Conservation (phyloP, 2,329 filamentous ascomycete species). For the Trichocomaceae sp. region DNA sequence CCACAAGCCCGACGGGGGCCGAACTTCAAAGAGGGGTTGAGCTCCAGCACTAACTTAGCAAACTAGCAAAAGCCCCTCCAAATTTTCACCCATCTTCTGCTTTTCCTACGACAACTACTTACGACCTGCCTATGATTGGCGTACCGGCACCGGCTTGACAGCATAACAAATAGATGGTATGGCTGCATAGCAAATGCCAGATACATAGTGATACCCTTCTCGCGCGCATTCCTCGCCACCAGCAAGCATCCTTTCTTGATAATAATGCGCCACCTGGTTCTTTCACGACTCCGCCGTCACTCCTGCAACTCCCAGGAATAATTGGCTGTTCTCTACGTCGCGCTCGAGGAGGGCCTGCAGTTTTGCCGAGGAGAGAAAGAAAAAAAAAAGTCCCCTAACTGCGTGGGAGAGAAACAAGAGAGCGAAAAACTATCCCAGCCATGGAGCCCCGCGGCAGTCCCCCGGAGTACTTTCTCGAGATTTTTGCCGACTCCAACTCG, state of each 20-base stretch:
- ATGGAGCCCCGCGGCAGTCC: slow-evolving; percentile 61
- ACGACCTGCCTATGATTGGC: background rate
- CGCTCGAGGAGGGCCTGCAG: slow-evolving; percentile 7
- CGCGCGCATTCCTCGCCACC: background rate
- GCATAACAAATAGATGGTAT: background rate
- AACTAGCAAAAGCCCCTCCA: background rate
- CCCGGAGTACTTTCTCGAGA: slow-evolving; percentile 87
- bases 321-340: slow-evolving; percentile 11
- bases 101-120: background rate
- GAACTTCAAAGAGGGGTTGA: slow-evolving; percentile 1
- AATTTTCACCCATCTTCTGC: background rate
- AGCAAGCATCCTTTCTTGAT: background rate
- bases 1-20: slow-evolving; percentile 2
- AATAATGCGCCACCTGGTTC: slow-evolving; percentile 8
- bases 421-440: slow-evolving; percentile 11
- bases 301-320: slow-evolving; percentile 13
- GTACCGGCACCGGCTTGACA: background rate
- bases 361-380: background rate
- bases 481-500: slow-evolving; percentile 83
- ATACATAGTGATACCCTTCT: no score
- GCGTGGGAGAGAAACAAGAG: background rate
- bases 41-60: background rate
- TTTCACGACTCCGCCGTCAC: background rate
- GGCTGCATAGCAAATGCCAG: background rate
- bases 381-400: background rate